These are phyloP conservation scores for Candida stauntonica DNA, from an alignment of 805 yeast genomes.

Conservation along the genomic window DNA sequence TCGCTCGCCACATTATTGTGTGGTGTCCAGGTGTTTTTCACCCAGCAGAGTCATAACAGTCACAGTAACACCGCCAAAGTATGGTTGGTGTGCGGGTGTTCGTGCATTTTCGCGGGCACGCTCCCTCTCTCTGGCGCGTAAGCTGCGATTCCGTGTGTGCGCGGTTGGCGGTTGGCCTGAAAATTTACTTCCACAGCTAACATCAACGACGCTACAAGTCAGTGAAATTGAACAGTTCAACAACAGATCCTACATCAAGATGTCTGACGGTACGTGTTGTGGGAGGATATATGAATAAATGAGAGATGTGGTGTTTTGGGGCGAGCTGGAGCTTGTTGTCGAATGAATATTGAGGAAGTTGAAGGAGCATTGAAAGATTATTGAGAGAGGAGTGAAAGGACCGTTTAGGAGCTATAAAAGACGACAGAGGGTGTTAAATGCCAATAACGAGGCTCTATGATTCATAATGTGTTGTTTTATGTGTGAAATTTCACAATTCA, in stretches of 20 bases:
- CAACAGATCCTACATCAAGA: conserved; percentile 19
- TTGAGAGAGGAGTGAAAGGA: too few relatives aligned
- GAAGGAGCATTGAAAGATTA: too few relatives aligned
- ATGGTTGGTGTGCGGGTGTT: conserved; percentile 7
- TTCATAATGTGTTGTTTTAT: too few relatives aligned
- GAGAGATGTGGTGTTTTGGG: background rate
- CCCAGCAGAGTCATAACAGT: conserved; percentile 4
- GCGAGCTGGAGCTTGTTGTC: background rate
- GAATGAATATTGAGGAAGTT: too few relatives aligned
- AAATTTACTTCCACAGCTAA: conserved; percentile 19
- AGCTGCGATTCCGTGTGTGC: background rate
- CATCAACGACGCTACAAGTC: conserved; percentile 5
- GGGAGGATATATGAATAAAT: background rate
- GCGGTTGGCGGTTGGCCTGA: conserved; percentile 11
- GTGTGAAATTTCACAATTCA: too few relatives aligned
- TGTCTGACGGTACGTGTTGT: conserved; percentile 33
- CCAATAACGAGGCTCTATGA: too few relatives aligned
- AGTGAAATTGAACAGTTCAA: conserved; percentile 1
- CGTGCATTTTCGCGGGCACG: background rate
- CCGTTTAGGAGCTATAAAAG: too few relatives aligned
- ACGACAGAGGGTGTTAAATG: too few relatives aligned
- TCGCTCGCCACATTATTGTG: background rate
- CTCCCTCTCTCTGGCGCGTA: background rate
- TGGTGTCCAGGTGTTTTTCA: conserved; percentile 5
- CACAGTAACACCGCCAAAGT: conserved; percentile 3